Evolutionary conservation across 2,329 filamentous ascomycete genomes (phyloP), one percentile per base, ranked within the genome.

Genomic region (Kalaharituber pfeilii): DNA sequence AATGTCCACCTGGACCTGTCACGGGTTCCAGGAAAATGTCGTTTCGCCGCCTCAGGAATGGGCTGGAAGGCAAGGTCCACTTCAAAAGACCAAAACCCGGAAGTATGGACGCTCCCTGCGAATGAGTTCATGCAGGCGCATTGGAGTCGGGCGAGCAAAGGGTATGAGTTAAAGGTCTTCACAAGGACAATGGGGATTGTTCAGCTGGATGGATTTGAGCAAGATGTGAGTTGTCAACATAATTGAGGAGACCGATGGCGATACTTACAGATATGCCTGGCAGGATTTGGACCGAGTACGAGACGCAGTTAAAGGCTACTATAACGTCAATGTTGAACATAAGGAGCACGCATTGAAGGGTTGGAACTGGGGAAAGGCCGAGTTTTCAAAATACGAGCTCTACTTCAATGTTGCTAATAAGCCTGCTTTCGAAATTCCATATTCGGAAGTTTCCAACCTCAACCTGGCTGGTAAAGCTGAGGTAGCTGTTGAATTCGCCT

Each of bases 311-410:
- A 96, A 95, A 73, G 85, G 89, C 66, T 96, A 89, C 86, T 98
- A 96, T 71, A 91, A 86, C 71, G 83, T 91, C 65, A 87, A 81
- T 64, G 77, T 98, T 56, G 88, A 96, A 68, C 85, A 79, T 68
- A 86, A 86, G 69, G 91, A 98, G 70, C 91, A 96, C 69, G 87
- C 91, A 24, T 73, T 98, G 56, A 81, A 91, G 63, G 91, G 91
- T 54, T 98, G 91, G 91, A 98, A 98, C 69, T 98, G 91, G 93
- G 91, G 91, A 65, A 98, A 96, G 71, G 86, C 86, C 60, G 91
- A 98, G 65, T 94, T 98, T 67, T 82, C 84, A 58, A 94, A 96
- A 70, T 83, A 87, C 53, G 91, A 98, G 72, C 78, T 98, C 54
- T 79, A 85, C 27, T 98, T 98, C 75, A 96, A 88, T 68, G 91